phyloP scores from a whole-genome alignment of 139 green algal species.

The Zygnema cylindricum region DNA sequence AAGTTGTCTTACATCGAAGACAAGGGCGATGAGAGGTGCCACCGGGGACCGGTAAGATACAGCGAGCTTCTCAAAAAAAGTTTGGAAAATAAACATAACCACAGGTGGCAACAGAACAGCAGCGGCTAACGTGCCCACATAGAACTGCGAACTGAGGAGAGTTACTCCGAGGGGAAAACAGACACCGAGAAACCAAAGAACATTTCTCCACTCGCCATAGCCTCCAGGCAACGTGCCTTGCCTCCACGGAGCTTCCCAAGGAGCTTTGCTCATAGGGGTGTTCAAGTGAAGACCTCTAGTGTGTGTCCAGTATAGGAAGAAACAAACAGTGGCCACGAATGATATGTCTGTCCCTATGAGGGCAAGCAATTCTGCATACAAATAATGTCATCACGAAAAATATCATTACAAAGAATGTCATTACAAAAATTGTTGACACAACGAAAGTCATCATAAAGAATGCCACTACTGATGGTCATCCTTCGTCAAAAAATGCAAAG shows the following conservation, averaged over 20 bases:
- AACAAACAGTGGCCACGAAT: neutral
- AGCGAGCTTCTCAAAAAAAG: neutral
- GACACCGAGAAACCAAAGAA: constrained; percentile 11
- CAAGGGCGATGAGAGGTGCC: neutral
- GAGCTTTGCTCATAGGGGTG: neutral
- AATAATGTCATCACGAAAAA: neutral
- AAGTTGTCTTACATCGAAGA: constrained; percentile 4
- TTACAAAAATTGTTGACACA: neutral
- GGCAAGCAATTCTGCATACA: neutral
- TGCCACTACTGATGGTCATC: too few species aligned
- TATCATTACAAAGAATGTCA: neutral
- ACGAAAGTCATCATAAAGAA: neutral
- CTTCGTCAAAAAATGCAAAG: neutral
- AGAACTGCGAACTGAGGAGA: neutral
- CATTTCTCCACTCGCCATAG: neutral
- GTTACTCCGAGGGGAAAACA: neutral
- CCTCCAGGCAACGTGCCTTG: neutral
- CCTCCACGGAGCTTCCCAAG: neutral
- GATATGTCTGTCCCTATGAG: neutral
- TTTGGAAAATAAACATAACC: neutral
- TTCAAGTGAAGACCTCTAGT: constrained; percentile 1
- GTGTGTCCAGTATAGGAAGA: neutral
- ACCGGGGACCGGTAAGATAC: neutral
- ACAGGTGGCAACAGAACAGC: neutral
- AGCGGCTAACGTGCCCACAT: neutral